A percentile compares a stretch with the other conserved stretches of the same genome.
phyloP scores from a whole-genome alignment of 352 stramenopile genomes.

The Globisporangium iwayamae region DNA sequence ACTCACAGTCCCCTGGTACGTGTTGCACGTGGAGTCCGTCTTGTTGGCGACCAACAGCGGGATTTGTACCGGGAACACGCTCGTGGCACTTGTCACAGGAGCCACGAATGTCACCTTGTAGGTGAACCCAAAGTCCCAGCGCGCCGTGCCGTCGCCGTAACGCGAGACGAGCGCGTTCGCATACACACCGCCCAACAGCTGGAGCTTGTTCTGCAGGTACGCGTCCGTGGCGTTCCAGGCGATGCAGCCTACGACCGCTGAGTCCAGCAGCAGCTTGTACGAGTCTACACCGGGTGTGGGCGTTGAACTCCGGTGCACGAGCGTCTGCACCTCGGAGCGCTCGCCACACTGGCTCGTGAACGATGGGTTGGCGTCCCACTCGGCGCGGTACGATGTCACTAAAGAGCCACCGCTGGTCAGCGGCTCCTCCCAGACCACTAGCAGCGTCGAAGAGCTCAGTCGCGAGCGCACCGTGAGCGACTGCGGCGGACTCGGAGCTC shows the following conservation, averaged over 20 bases:
- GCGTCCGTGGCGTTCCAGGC: conserved; percentile 23
- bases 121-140: conserved; percentile 71
- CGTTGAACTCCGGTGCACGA: conserved; percentile 28
- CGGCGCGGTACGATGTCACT: conserved; percentile 88
- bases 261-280: conserved; percentile 29
- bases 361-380: conserved; percentile 91
- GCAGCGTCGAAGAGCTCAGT: conserved; percentile 48
- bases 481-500: conserved; percentile 61
- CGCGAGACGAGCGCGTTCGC: conserved; percentile 24
- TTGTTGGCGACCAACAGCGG: conserved; percentile 8
- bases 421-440: conserved; percentile 78
- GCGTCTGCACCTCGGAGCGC: conserved; percentile 59
- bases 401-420: conserved; percentile 73
- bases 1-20: conserved; percentile 23
- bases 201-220: conserved; percentile 28
- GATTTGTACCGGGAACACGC: conserved; percentile 31
- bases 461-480: conserved; percentile 80
- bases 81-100: conserved; percentile 31
- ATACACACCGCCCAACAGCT: conserved; percentile 25
- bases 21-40: conserved; percentile 26
- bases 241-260: conserved; percentile 31
- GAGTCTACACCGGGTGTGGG: conserved; percentile 9
- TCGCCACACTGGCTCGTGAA: conserved; percentile 85
- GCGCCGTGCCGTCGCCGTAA: conserved; percentile 47
- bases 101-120: conserved; percentile 58